Evolutionary conservation across 2,329 filamentous ascomycete species (phyloP).

Genomic region (Cercospora sesami): DNA sequence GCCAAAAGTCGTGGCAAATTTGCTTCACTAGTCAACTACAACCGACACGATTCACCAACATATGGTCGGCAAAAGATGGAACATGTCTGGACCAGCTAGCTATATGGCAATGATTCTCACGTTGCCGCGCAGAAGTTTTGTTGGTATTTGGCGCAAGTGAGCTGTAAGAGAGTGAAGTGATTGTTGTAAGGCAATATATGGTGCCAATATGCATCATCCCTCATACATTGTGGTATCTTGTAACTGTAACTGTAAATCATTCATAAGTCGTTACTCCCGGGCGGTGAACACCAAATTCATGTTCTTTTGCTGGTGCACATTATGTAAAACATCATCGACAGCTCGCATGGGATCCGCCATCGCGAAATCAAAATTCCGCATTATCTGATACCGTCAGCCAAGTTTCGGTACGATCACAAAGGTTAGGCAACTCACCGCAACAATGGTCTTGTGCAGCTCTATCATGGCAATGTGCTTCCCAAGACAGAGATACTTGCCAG

Average conservation of each 20-base stretch:
- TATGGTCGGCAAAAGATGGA: background rate
- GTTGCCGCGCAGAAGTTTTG: background rate
- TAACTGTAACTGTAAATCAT: background rate
- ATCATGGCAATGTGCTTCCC: conserved; percentile 52
- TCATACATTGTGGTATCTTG: conserved; percentile 2
- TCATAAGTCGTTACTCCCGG: conserved; percentile 9
- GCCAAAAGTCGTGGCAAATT: background rate
- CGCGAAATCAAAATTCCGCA: conserved; percentile 26
- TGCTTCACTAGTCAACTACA: background rate
- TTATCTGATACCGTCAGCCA: conserved; percentile 21
- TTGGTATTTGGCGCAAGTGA: background rate
- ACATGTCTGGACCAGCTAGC: background rate
- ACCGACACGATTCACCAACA: background rate
- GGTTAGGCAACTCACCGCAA: conserved; percentile 44
- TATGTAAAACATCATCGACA: conserved; percentile 21
- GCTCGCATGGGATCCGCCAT: conserved; percentile 27
- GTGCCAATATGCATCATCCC: background rate
- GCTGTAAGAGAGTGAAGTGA: background rate
- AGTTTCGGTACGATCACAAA: background rate
- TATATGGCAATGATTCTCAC: background rate
- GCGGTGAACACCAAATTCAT: conserved; percentile 24
- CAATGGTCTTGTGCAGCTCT: conserved; percentile 52
- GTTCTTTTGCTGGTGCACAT: conserved; percentile 25
- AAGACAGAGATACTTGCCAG: conserved; percentile 50
- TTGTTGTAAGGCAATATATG: background rate